These are phyloP conservation scores for Phaeosphaeriaceae sp. DNA, from an alignment of 2,329 filamentous ascomycete species.

Conservation along the genomic window DNA sequence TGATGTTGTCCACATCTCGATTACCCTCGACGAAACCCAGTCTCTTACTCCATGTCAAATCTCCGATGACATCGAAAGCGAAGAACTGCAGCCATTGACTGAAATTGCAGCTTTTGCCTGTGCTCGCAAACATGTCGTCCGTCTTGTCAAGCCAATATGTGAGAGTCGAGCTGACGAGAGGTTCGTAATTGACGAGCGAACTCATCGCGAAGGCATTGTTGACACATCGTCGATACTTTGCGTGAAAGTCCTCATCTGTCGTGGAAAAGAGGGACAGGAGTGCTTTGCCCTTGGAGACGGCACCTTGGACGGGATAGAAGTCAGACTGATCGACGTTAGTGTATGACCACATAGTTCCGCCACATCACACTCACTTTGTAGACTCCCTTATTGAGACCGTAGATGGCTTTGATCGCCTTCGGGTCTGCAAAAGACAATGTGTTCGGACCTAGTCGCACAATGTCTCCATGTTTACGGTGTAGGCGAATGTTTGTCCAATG, in stretches of 20 bases:
- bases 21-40: constrained; percentile 79
- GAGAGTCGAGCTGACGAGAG: constrained; percentile 78
- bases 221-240: constrained; percentile 76
- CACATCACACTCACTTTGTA: constrained; percentile 65
- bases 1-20: constrained; percentile 77
- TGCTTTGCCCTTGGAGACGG: constrained; percentile 71
- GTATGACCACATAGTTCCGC: background rate
- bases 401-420: constrained; percentile 76
- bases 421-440: constrained; percentile 77
- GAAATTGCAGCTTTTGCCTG: constrained; percentile 65
- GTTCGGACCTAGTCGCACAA: constrained; percentile 80
- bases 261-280: constrained; percentile 80
- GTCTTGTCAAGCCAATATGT: constrained; percentile 70
- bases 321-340: constrained; percentile 65
- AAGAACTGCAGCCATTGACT: constrained; percentile 80
- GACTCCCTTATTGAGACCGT: constrained; percentile 83
- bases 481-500: constrained; percentile 73
- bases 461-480: constrained; percentile 74
- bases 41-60: constrained; percentile 77
- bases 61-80: constrained; percentile 82
- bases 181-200: constrained; percentile 78
- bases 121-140: constrained; percentile 51
- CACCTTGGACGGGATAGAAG: constrained; percentile 82
- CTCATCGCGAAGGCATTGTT: constrained; percentile 82
- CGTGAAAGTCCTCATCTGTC: constrained; percentile 77